Conservation (phyloP, 441 rosid genomes). For the Croton setiger region DNA sequence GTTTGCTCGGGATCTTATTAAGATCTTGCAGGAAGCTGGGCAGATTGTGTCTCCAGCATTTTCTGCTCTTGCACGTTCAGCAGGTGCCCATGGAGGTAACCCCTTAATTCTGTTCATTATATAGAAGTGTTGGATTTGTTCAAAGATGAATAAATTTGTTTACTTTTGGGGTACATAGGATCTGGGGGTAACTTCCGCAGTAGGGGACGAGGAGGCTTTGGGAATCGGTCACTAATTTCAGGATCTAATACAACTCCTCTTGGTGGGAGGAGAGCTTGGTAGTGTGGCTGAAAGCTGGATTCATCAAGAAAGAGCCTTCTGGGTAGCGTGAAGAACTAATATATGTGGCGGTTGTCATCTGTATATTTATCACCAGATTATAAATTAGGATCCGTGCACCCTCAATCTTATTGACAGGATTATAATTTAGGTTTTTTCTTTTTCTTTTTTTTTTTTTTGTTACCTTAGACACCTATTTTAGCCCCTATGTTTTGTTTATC, state of each 20-base stretch:
- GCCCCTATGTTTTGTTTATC: too few relatives aligned
- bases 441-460: not conserved
- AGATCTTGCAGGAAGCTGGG: constrained; percentile 88
- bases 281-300: constrained; percentile 14
- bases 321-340: not conserved
- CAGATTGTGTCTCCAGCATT: constrained; percentile 69
- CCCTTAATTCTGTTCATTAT: not conserved
- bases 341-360: not conserved
- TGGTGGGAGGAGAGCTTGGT: constrained; percentile 70
- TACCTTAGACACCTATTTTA: too few relatives aligned
- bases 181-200: constrained; percentile 69
- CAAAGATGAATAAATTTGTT: not conserved
- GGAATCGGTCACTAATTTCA: constrained; percentile 53
- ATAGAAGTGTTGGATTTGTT: too few relatives aligned
- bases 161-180: constrained; percentile 27
- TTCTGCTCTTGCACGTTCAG: constrained; percentile 59
- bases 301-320: not conserved
- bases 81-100: constrained; percentile 51
- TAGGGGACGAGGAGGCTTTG: constrained; percentile 73
- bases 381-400: too few relatives aligned
- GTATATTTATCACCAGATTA: not conserved
- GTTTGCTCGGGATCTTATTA: constrained; percentile 77
- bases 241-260: constrained; percentile 74
- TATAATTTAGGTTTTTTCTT: not conserved
- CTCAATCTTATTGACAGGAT: too few relatives aligned